Evolutionary conservation across 179 eudicot genomes (phyloP).

Genomic region (Silene coronaria): DNA sequence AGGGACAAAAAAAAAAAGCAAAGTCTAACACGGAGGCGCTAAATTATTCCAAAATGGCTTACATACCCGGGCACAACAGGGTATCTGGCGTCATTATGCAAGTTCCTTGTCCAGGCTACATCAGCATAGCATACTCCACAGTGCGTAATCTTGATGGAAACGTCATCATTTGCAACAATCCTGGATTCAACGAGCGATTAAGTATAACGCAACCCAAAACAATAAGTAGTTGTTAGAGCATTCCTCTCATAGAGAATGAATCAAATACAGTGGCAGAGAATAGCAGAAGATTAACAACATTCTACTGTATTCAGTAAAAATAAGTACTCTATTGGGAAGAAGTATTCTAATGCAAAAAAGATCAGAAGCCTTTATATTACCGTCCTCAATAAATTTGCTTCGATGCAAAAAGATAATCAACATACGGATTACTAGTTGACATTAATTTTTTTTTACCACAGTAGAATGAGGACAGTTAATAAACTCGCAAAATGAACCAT

Average conservation of each 20-base stretch:
- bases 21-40: not conserved
- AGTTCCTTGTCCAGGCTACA: slow-evolving; percentile 61
- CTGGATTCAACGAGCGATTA: slow-evolving; percentile 21
- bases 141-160: slow-evolving; percentile 50
- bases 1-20: not conserved
- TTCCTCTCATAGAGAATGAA: not conserved
- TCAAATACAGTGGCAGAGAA: not conserved
- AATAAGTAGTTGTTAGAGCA: not conserved
- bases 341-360: no score
- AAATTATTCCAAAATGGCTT: not conserved
- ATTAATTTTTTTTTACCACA: no score
- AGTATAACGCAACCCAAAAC: slow-evolving; percentile 4
- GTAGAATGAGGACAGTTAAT: no score
- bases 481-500: no score
- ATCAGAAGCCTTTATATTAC: no score
- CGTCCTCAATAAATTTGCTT: no score
- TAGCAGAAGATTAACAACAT: not conserved
- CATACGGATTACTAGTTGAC: no score
- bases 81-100: slow-evolving; percentile 44
- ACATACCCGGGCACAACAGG: slow-evolving; percentile 77
- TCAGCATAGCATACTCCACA: slow-evolving; percentile 83
- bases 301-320: no score
- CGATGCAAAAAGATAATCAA: no score
- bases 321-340: no score
- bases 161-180: slow-evolving; percentile 48